Evolutionary conservation across 2,329 filamentous ascomycete species (phyloP).

Genomic region (Aspergillus versicolor): DNA sequence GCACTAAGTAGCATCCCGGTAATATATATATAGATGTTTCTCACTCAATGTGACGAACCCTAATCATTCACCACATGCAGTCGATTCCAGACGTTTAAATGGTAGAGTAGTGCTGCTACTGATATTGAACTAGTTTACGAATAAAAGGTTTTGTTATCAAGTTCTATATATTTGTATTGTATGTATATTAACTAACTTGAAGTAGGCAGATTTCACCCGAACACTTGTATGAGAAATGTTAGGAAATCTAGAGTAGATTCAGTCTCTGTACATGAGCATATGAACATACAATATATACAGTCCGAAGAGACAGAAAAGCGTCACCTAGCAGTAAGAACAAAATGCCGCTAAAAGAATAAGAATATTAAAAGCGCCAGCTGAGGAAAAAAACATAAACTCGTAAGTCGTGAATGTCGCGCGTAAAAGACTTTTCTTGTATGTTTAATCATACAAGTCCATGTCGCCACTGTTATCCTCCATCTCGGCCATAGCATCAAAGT

Average conservation of each 20-base stretch:
- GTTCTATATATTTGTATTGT: background rate
- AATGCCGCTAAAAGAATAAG: background rate
- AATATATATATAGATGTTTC: no score
- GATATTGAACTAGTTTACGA: no score
- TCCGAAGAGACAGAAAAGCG: no score
- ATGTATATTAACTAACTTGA: background rate
- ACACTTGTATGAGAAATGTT: background rate
- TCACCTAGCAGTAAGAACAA: background rate
- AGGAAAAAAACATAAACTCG: background rate
- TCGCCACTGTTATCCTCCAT: slow-evolving; percentile 57
- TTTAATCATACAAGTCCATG: slow-evolving; percentile 62
- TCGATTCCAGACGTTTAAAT: no score
- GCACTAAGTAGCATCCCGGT: no score
- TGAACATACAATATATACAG: background rate
- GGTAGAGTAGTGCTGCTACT: no score
- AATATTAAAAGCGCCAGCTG: background rate
- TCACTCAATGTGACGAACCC: no score
- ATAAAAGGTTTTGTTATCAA: no score
- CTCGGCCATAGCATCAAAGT: slow-evolving; percentile 69
- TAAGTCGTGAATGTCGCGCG: background rate
- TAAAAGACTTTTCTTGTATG: background rate
- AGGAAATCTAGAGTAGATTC: background rate
- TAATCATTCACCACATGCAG: no score
- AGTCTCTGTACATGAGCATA: background rate
- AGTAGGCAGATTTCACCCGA: background rate